phyloP scores from a whole-genome alignment of 2,329 filamentous ascomycete genomes.

The Kalaharituber pfeilii region DNA sequence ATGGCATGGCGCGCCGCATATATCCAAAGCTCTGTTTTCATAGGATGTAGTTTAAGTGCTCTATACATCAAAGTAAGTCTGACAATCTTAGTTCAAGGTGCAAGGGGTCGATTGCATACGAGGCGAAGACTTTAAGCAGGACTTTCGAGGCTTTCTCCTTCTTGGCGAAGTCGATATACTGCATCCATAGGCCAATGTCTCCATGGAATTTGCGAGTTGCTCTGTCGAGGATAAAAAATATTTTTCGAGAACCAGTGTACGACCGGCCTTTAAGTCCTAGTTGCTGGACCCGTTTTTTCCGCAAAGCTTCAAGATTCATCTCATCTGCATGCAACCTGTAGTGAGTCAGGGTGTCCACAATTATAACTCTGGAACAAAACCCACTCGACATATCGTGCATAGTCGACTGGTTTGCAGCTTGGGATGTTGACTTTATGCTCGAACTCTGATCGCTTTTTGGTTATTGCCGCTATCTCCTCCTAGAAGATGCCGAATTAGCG shows the following conservation, averaged over 20 bases:
- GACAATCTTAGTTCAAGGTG: not conserved
- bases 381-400: slow-evolving; percentile 61
- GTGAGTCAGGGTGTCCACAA: slow-evolving; percentile 1
- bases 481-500: too few species aligned
- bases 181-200: slow-evolving; percentile 66
- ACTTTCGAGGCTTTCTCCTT: slow-evolving; percentile 48
- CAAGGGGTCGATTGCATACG: not conserved
- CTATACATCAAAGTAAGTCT: slow-evolving; percentile 26
- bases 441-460: slow-evolving; percentile 78
- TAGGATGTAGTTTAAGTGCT: slow-evolving; percentile 70
- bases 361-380: too few species aligned
- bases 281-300: slow-evolving; percentile 65
- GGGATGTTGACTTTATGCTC: slow-evolving; percentile 80
- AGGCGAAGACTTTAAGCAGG: slow-evolving; percentile 46
- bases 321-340: slow-evolving; percentile 45
- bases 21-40: slow-evolving; percentile 69
- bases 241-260: slow-evolving; percentile 58
- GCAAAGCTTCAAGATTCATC: slow-evolving; percentile 52
- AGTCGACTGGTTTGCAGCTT: slow-evolving; percentile 59
- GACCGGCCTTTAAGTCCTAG: slow-evolving; percentile 57
- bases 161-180: slow-evolving; percentile 69
- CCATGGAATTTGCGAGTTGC: slow-evolving; percentile 71
- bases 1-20: slow-evolving; percentile 61
- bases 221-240: slow-evolving; percentile 79
- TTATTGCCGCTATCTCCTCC: slow-evolving; percentile 79